Evolutionary conservation across 495 filamentous ascomycete genomes (phyloP).

Genomic region (Symbiotaphrina buchneri): DNA sequence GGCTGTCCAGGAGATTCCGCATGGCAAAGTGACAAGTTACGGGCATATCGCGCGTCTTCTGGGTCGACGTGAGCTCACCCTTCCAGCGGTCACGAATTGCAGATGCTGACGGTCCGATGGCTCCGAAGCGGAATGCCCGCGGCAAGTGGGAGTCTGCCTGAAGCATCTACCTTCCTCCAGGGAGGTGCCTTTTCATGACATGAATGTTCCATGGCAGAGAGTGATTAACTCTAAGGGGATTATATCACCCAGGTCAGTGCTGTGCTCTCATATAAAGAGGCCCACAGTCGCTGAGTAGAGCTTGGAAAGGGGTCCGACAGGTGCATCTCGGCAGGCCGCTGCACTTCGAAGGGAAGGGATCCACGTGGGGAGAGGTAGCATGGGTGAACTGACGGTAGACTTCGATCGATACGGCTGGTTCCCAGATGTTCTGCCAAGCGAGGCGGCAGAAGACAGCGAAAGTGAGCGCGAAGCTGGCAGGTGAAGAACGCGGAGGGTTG

Average conservation of each 20-base stretch:
- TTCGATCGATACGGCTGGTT: slow-evolving; percentile 57
- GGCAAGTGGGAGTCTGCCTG: slow-evolving; percentile 73
- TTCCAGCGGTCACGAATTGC: no score
- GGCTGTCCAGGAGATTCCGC: slow-evolving; percentile 66
- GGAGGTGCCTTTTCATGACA: slow-evolving; percentile 31
- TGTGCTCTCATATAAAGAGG: neutral
- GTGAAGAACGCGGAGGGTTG: neutral
- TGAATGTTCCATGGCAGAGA: slow-evolving; percentile 83
- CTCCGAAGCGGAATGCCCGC: slow-evolving; percentile 15
- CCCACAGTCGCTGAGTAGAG: neutral
- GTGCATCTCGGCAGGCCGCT: slow-evolving; percentile 43
- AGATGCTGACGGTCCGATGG: neutral
- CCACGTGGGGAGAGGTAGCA: slow-evolving; percentile 31
- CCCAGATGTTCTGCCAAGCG: slow-evolving; percentile 30
- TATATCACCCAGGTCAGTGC: slow-evolving; percentile 55
- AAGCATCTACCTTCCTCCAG: slow-evolving; percentile 47
- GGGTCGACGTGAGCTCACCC: slow-evolving; percentile 42
- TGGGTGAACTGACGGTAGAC: slow-evolving; percentile 51
- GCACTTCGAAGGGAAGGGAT: slow-evolving; percentile 48
- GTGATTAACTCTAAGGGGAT: slow-evolving; percentile 72
- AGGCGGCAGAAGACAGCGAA: slow-evolving; percentile 10
- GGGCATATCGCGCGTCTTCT: slow-evolving; percentile 68
- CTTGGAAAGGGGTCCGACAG: slow-evolving; percentile 37
- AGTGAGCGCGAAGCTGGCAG: neutral
- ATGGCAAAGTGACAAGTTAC: slow-evolving; percentile 67